These are phyloP conservation scores for Hypomontagnella monticulosa DNA, from an alignment of 495 filamentous ascomycete species.

Conservation along the genomic window DNA sequence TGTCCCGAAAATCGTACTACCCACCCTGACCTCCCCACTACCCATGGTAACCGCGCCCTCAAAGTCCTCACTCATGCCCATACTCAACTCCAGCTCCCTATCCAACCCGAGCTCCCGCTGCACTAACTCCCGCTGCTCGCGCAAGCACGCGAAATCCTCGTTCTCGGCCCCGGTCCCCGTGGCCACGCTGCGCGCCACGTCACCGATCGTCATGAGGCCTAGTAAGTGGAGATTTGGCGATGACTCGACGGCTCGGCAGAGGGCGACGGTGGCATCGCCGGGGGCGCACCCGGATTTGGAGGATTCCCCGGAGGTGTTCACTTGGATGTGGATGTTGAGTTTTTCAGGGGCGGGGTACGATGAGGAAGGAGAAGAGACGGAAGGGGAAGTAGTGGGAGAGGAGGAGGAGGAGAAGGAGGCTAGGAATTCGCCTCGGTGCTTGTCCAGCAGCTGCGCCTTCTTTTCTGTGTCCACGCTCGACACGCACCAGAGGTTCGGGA, in stretches of 20 bases:
- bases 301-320: constrained; percentile 92
- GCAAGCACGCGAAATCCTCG: constrained; percentile 82
- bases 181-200: constrained; percentile 81
- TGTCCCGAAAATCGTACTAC: constrained; percentile 91
- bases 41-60: constrained; percentile 87
- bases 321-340: constrained; percentile 85
- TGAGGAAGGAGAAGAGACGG: constrained; percentile 22
- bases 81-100: constrained; percentile 64
- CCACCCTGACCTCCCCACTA: constrained; percentile 92
- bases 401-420: constrained; percentile 36
- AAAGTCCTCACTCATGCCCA: constrained; percentile 94
- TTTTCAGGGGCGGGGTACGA: constrained; percentile 47
- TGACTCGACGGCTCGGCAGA: constrained; percentile 70
- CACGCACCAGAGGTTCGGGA: constrained; percentile 92
- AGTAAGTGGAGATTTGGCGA: constrained; percentile 79
- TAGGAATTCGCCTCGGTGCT: constrained; percentile 70
- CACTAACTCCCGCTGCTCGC: constrained; percentile 72
- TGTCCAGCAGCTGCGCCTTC: constrained; percentile 84
- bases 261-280: constrained; percentile 59
- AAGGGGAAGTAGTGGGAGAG: too few species aligned
- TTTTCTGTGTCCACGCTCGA: constrained; percentile 87
- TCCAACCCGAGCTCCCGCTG: constrained; percentile 56
- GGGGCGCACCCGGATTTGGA: constrained; percentile 85
- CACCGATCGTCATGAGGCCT: constrained; percentile 97
- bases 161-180: constrained; percentile 76